Evolutionary conservation across 495 filamentous ascomycete genomes (phyloP), one percentile per base, ranked within the genome.

Genomic region (Penicillium chermesinum): DNA sequence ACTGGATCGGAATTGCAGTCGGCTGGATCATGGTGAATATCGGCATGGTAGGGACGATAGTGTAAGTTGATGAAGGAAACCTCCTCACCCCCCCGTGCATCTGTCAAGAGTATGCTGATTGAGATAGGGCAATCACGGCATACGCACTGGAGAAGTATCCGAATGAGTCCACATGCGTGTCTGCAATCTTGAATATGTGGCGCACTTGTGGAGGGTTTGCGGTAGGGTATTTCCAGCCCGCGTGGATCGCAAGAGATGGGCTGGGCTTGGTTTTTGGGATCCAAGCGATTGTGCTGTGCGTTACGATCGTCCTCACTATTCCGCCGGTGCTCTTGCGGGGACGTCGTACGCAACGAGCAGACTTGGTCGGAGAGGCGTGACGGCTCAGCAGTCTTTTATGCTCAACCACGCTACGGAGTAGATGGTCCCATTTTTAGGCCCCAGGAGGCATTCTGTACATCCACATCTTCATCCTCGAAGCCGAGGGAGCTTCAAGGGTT

Each of bases 221-320:
- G 0, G 69, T 77, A 14, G 66, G 62, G 12, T 76, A 77, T 41
- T 74, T 76, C 60, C 70, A 76, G 52, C 53, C 65, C 13, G 45
- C 59, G 1, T 77, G 74, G 74, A 71, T 73, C 14, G 47, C 44
- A 9, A 51, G 48, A 1, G 67, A 68, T 46, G 72, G 73, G 2
- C 35, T 66, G 1, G 72, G 66, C 0, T 55, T 73, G 1, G 64
- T 73, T 0, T 75, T 76, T 55, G 73, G 72, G 0, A 57, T 63
- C 1, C 73, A 77, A 50, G 71, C 67, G 14, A 63, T 57, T 14
- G 62, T 76, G 19, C 58, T 75, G 7, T 62, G 63, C 22, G 57
- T 54, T 2, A 55, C 55, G 3, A 20, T 59, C 19, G 34, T 66
- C 12, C 36, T 69, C 34, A 66, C 63, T 7, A 62, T 71, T 30